Evolutionary conservation across 2,329 filamentous ascomycete species (phyloP), one percentile per base, ranked within the genome.

Genomic region (Monosporascus sp.): DNA sequence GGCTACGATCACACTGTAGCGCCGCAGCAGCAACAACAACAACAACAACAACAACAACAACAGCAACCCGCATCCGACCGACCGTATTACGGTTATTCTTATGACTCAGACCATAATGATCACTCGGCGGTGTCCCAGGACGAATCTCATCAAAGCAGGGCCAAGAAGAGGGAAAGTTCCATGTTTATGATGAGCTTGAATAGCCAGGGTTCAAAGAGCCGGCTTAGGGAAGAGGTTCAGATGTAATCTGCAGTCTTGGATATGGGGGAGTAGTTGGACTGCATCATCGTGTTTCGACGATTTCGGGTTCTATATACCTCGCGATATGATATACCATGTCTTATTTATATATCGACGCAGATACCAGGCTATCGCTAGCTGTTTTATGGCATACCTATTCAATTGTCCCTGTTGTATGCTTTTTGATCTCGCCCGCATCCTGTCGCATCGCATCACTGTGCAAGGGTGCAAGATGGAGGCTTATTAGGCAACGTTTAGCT

Each of bases 121-220:
- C n/a, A 52, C 48, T 65, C 62, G 18, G 62, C 61, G 36, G 49
- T 57, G 27, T 54, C 63, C 49, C 71, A 73, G 48, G 69, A 74
- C 38, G 71, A 71, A 50, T 64, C 66, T 8, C 71, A 71, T 25
- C 58, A 59, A 35, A 62, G 61, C 56, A 79, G 72, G 60, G 63
- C 65, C 41, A 80, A 76, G 63, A 74, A 81, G 48, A 77, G 83
- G 49, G 83, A 87, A 67, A 87, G 84, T 61, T 73, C 75, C 46
- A 81, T 86, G 67, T 81, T 84, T 55, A 76, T 77, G 64, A 73
- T 78, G 54, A 72, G 72, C 20, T 66, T 81, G 35, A 77, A 73
- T 50, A 73, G 76, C 20, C 79, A 81, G 59, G 69, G 70, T 39
- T 79, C 77, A 0, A 78, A 76, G 62, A 81, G 78, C 58, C 79